A percentile compares a stretch with the other conserved stretches of the same genome.
phyloP scores from a whole-genome alignment of 2,329 filamentous ascomycete genomes.

The Aspergillus tubingensis region DNA sequence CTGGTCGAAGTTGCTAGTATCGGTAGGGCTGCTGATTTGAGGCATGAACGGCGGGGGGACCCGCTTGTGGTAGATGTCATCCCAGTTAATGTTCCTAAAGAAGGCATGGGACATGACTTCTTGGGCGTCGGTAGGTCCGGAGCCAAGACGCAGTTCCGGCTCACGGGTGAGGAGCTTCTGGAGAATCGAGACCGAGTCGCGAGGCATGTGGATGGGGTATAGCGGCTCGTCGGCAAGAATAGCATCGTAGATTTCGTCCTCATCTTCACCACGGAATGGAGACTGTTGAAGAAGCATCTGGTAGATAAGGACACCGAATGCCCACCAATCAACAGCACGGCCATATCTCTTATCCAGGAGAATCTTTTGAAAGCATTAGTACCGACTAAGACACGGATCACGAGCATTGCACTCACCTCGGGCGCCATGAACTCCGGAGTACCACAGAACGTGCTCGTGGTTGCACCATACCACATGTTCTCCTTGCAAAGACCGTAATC shows the following conservation, averaged over 20 bases:
- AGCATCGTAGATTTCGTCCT: conserved; percentile 98
- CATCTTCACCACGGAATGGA: conserved; percentile 96
- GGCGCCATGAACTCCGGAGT: conserved; percentile 99
- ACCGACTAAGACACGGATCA: not conserved
- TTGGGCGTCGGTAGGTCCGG: conserved; percentile 93
- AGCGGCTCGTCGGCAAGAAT: conserved; percentile 96
- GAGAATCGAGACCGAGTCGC: conserved; percentile 94
- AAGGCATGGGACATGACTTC: conserved; percentile 99
- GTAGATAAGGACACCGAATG: conserved; percentile 97
- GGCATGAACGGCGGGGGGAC: conserved; percentile 87
- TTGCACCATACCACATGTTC: conserved; percentile 99
- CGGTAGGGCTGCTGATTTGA: conserved; percentile 84
- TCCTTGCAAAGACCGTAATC: conserved; percentile 99
- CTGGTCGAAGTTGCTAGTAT: conserved; percentile 99
- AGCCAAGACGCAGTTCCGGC: conserved; percentile 87
- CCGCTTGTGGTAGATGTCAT: conserved; percentile 96
- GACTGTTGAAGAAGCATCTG: conserved; percentile 99
- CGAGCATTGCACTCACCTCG: conserved; percentile 62
- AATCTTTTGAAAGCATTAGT: conserved; percentile 61
- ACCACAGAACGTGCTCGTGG: conserved; percentile 96
- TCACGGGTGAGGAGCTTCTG: conserved; percentile 96
- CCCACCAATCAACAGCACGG: conserved; percentile 98
- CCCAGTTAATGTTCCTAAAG: conserved; percentile 97
- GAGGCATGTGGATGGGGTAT: conserved; percentile 98
- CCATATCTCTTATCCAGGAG: conserved; percentile 98